Base-by-base conservation (phyloP, 2,329 filamentous ascomycete genomes). In the Colletotrichum orbiculare region DNA sequence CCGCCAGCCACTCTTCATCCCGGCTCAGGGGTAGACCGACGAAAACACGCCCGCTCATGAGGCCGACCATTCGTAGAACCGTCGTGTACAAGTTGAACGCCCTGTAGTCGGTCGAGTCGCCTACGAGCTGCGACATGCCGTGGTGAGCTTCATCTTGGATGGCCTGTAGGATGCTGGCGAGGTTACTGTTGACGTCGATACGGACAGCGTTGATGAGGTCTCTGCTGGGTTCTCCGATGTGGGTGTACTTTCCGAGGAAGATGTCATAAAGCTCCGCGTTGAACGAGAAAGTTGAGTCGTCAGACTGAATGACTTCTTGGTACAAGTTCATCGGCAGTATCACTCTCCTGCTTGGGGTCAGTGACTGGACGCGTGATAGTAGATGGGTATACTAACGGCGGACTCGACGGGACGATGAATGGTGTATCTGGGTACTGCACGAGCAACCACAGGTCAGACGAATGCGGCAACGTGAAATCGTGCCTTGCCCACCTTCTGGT, bases 41-140 rank as follows among this genome's bases (percentile, higher is more conserved):
- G 54, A 76, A 77, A 0, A 74, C 67, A 25, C 72, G 68, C 2
- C 73, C 73, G 7, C 68, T 70, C 38, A 75, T 70, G 15, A 71
- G 61, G 2, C 72, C 69, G 8, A 75, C 71, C 38, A 75, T 64
- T 8, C 71, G 70, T 2, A 73, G 65, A 38, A 73, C 63, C 15
- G 67, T 56, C 45, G 63, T 56, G 48, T 69, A 65, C 37, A 68
- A 59, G 8, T 70, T 70, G 48, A 73, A 60, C 2, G 68, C 17
- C 4, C 66, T 69, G 71, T 68, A 74, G 8, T 69, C 71, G 8
- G 35, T 15, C 2, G 46, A 48, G 1, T 17, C 2, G 13, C 58
- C 45, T 13, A 59, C 39, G 8, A 60, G 48, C 35, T 64, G 52
- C 9, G 41, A 10, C 43, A 66, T 54, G 9, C 58, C 63, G 9